Percentiles rank a stretch among this genome's conserved stretches.
Evolutionary conservation across 179 eudicot genomes (phyloP).

Genomic region (Beta lomatogona): DNA sequence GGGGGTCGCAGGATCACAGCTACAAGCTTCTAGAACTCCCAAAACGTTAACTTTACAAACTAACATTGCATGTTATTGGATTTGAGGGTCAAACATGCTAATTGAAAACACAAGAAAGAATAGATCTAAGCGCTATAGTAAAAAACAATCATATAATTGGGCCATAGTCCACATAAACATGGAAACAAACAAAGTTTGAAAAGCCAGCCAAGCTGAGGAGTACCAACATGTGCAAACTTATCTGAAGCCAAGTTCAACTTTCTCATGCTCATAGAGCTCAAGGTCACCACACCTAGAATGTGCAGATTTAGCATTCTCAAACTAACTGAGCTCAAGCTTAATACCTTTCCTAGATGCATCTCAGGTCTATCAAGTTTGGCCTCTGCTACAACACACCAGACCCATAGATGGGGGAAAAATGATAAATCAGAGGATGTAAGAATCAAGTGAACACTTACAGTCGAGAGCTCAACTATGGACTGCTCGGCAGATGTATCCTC

Average conservation of each 20-base stretch:
- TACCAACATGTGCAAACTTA: neutral
- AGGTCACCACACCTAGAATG: neutral
- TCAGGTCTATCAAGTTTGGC: neutral
- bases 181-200: neutral
- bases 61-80: neutral
- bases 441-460: conserved; percentile 45
- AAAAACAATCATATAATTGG: neutral
- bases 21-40: neutral
- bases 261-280: neutral
- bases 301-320: neutral
- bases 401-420: neutral
- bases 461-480: conserved; percentile 37
- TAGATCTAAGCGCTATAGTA: neutral
- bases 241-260: neutral
- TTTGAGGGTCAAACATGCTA: neutral
- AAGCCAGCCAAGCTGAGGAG: neutral
- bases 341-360: neutral
- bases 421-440: conserved; percentile 1
- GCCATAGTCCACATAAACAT: neutral
- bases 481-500: conserved; percentile 35
- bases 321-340: neutral
- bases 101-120: neutral
- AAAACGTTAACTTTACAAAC: neutral
- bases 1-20: neutral
- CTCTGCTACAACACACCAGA: neutral